Evolutionary conservation across 106 monocot species (phyloP).

Genomic region (Hemerocallis citrina): DNA sequence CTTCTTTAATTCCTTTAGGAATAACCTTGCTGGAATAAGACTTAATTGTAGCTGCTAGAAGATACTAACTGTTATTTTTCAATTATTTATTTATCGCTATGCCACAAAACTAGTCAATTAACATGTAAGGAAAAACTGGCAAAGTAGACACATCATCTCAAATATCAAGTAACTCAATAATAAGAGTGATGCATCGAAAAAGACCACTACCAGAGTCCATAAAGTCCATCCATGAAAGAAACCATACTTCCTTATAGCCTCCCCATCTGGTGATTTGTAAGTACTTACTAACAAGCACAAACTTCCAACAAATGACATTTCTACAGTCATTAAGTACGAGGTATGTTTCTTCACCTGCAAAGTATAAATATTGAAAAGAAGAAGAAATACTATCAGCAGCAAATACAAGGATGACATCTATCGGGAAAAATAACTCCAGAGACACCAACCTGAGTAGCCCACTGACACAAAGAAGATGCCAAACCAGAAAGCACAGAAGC

Average conservation of each 20-base stretch:
- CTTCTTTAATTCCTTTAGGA: too few relatives aligned
- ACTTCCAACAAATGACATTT: constrained; percentile 95
- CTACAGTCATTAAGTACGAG: constrained; percentile 93
- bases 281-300: constrained; percentile 79
- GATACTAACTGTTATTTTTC: too few relatives aligned
- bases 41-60: too few relatives aligned
- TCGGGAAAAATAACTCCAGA: neutral
- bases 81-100: too few relatives aligned
- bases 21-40: too few relatives aligned
- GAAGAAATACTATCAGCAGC: neutral
- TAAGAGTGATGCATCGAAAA: neutral
- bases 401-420: neutral
- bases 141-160: too few relatives aligned
- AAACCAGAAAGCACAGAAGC: constrained; percentile 96
- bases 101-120: too few relatives aligned
- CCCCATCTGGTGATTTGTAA: constrained; percentile 90
- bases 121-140: too few relatives aligned
- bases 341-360: constrained; percentile 97
- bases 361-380: neutral
- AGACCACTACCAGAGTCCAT: constrained; percentile 61
- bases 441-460: constrained; percentile 93
- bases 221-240: constrained; percentile 93
- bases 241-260: constrained; percentile 79
- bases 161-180: neutral
- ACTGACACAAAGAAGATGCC: constrained; percentile 94